Evolutionary conservation across 805 yeast genomes (phyloP).

Genomic region (Yarrowia keelungensis): DNA sequence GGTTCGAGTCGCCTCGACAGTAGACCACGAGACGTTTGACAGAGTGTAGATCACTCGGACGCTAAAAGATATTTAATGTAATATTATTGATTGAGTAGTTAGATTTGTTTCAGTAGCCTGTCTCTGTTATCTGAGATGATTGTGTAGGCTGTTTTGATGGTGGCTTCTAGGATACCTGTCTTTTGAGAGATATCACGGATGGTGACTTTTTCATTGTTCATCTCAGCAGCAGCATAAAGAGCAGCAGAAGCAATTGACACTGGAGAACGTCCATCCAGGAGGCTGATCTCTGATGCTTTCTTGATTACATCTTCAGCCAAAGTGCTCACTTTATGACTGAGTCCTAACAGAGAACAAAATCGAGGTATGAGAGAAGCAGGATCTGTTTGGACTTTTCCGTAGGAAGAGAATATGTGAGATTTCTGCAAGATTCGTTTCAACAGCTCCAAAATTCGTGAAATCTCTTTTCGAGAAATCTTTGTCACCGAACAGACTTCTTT

Average conservation of each 20-base stretch:
- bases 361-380: background rate
- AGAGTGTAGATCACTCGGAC: slow-evolving; percentile 16
- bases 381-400: background rate
- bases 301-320: background rate
- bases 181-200: background rate
- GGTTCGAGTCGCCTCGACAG: slow-evolving; percentile 27
- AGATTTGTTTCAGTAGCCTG: too few relatives aligned
- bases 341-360: background rate
- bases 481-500: background rate
- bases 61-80: slow-evolving; percentile 31
- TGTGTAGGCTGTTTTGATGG: background rate
- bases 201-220: background rate
- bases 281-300: background rate
- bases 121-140: too few relatives aligned
- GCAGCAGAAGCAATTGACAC: background rate
- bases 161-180: background rate
- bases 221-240: background rate
- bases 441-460: background rate
- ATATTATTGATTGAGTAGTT: slow-evolving; percentile 10
- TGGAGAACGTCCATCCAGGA: background rate
- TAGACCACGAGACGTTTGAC: background rate
- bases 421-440: background rate
- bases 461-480: background rate
- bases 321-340: background rate
- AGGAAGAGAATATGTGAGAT: background rate